Evolutionary conservation across 2,329 filamentous ascomycete genomes (phyloP).

Genomic region (Diplodia intermedia): DNA sequence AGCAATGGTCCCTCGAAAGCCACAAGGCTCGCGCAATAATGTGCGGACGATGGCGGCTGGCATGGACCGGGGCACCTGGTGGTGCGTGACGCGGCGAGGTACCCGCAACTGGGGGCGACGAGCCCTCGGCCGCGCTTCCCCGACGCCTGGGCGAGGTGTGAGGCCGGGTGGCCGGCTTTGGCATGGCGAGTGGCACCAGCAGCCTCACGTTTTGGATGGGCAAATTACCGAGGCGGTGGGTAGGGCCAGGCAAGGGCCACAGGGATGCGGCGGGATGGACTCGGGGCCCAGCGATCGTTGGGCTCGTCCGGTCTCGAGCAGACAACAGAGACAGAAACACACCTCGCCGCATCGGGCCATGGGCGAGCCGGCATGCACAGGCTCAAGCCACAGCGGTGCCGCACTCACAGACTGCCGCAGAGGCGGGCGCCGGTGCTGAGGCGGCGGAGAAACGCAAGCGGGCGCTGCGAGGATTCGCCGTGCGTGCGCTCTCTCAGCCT

Average conservation of each 20-base stretch:
- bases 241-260: conserved; percentile 23
- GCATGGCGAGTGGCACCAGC: neutral
- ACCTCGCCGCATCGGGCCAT: conserved; percentile 22
- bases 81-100: conserved; percentile 17
- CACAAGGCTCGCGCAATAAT: neutral
- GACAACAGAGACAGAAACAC: neutral
- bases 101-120: conserved; percentile 2
- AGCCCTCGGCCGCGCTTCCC: conserved; percentile 20
- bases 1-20: conserved; percentile 1
- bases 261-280: conserved; percentile 22
- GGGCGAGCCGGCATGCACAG: neutral
- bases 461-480: conserved; percentile 9
- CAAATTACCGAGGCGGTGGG: conserved; percentile 27
- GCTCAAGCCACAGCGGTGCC: too few relatives aligned
- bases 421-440: neutral
- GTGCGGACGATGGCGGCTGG: conserved; percentile 3
- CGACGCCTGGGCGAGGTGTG: neutral
- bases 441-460: neutral
- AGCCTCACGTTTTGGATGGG: conserved; percentile 10
- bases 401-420: neutral
- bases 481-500: neutral
- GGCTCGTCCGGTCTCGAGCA: conserved; percentile 12
- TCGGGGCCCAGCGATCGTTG: conserved; percentile 12
- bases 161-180: neutral
- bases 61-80: neutral